Evolutionary conservation across 148 eudicot genomes (phyloP), one percentile per base, ranked within the genome.

Genomic region (Vaccinium macrocarpon): DNA sequence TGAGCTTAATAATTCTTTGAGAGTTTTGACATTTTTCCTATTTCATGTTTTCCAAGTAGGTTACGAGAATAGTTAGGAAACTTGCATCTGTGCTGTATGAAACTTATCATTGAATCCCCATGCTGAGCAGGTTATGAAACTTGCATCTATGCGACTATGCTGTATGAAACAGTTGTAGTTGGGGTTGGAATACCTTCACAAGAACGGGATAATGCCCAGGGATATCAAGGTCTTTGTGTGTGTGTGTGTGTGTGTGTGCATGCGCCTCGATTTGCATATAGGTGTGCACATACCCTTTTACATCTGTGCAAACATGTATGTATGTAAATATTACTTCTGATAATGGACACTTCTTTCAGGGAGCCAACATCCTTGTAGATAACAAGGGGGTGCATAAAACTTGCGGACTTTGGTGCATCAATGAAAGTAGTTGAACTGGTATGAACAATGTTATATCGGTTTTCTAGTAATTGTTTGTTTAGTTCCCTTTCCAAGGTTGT

Each of bases 371-470:
- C 82, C 98, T 97, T 86, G 99, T 95, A 85, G 99, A 97, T 84
- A 92, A 97, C 78, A 94, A 93, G 84, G 98, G 98, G n/a, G 35
- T 93, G 97, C 88, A 97, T 97, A 68, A 97, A 95, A 87, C 95
- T 95, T 86, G 97, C 98, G 77, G 99, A 97, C 84, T 97, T 97
- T 91, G 99, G 99, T 72, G 99, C 35, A 78, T 97, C 98, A 25
- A 97, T 93, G 93, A 92, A 97, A 92, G 99, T 97, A 85, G 99
- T 95, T 50, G 99, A 94, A 86, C 87, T 97, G 95, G 99, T 97
- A 91, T 48, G 84, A 68, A 77, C 8, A n/a, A n/a, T n/a, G n/a
- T n/a, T n/a, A n/a, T n/a, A n/a, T n/a, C n/a, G n/a, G n/a, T n/a
- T n/a, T n/a, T n/a, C n/a, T n/a, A n/a, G n/a, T n/a, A n/a, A n/a